These are phyloP conservation scores for Fusarium sp. DNA, from an alignment of 2,329 filamentous ascomycete genomes.

Conservation along the genomic window DNA sequence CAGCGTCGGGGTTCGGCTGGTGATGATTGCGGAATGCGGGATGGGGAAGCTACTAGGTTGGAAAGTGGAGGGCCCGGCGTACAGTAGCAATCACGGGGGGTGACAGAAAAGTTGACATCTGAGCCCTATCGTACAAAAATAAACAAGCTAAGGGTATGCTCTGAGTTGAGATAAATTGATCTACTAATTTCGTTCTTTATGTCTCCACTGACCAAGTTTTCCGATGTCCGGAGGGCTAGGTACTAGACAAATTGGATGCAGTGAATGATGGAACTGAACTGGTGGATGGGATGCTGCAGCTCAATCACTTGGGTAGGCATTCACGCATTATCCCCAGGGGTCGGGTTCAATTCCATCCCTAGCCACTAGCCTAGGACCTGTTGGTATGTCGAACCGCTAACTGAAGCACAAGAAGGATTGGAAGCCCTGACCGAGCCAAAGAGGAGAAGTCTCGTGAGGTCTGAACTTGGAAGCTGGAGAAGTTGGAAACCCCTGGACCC, in stretches of 20 bases:
- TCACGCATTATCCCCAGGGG: slow-evolving; percentile 4
- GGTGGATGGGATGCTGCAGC: slow-evolving; percentile 21
- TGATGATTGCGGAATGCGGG: slow-evolving; percentile 43
- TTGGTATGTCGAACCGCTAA: slow-evolving; percentile 24
- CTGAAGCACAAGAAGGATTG: slow-evolving; percentile 5
- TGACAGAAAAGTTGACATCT: too few relatives aligned
- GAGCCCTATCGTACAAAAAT: too few relatives aligned
- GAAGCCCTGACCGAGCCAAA: slow-evolving; percentile 14
- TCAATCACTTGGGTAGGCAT: slow-evolving; percentile 1
- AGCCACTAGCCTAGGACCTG: background rate
- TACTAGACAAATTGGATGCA: background rate
- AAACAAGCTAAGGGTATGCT: too few relatives aligned
- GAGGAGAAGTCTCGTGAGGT: slow-evolving; percentile 28
- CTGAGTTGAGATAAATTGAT: too few relatives aligned
- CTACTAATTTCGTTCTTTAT: too few relatives aligned
- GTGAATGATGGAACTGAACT: slow-evolving; percentile 6
- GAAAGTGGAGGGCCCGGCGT: slow-evolving; percentile 39
- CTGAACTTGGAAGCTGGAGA: slow-evolving; percentile 33
- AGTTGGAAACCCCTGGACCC: slow-evolving; percentile 24
- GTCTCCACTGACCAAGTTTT: too few relatives aligned
- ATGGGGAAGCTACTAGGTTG: slow-evolving; percentile 37
- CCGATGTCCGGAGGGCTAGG: too few relatives aligned
- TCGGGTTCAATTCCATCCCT: background rate
- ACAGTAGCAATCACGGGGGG: too few relatives aligned
- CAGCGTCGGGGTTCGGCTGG: slow-evolving; percentile 13